Base-by-base conservation (phyloP, 495 filamentous ascomycete species). In the Neurospora hispaniola region DNA sequence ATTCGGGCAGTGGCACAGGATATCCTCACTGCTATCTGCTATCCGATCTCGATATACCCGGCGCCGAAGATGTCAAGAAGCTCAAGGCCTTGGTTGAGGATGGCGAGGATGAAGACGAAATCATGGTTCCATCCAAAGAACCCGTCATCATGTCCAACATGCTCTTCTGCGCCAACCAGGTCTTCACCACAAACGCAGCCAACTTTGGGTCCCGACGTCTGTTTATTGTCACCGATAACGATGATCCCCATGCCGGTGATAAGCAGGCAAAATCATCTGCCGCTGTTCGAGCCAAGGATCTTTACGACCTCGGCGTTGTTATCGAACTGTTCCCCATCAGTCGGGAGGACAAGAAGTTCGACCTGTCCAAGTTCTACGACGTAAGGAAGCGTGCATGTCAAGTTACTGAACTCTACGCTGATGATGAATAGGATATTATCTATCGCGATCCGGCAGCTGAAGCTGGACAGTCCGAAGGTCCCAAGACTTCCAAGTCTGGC, bases 301-400 rank as follows among this genome's bases (percentile, higher is more conserved):
- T 99, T 8, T 98, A 98, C 76, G 96, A 99, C 78, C 85, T 98
- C 8, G 94, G 95, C 10, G 93, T 98, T 12, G 89, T 88, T 7
- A 96, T 99, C 72, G 96, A 98, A 77, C 87, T 98, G 3, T 98
- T 98, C 77, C 94, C 96, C 4, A 95, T 99, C 70, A 93, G 93
- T 10, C 86, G 85, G 12, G 87, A 87, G 3, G 89, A 88, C 23
- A 87, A 90, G 78, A 87, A 89, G 54, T 99, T 99, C 78, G 92
- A 97, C 77, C 84, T 91, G 18, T 85, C 89, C 48, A 94, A 91
- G 74, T 99, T 98, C 79, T 99, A 97, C 79, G 93, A 99, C 82
- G 92, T 94, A 88, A 70, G 86, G 69, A 2, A 16, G 14, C 31
- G 42, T 42, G 10, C 20, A 10, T 23, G 0, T 4, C n/a, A 41